Percentiles rank a stretch among this genome's conserved stretches.
Evolutionary conservation across 176 grass and related monocot species (phyloP).

Genomic region (Rhynchospora breviuscula): DNA sequence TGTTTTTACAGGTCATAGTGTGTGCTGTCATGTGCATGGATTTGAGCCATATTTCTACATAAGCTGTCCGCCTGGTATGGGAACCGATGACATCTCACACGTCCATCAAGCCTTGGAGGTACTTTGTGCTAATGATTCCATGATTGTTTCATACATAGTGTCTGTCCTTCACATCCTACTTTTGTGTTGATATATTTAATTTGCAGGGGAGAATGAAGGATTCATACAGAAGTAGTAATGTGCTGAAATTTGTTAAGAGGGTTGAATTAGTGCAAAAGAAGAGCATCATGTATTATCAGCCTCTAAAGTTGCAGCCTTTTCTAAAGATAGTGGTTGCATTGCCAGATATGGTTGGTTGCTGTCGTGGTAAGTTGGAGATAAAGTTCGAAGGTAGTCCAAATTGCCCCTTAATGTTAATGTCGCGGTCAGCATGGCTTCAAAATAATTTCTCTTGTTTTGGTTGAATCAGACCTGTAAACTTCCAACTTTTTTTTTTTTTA

Average conservation of each 20-base stretch:
- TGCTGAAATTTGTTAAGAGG: constrained; percentile 77
- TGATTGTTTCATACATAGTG: constrained; percentile 1
- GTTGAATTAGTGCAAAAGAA: constrained; percentile 88
- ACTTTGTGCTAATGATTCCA: neutral
- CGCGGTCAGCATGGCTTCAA: neutral
- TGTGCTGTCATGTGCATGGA: constrained; percentile 93
- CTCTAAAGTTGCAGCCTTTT: constrained; percentile 59
- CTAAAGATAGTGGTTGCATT: constrained; percentile 92
- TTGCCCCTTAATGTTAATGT: neutral
- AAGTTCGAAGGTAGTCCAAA: neutral
- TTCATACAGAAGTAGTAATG: constrained; percentile 89
- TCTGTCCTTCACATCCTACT: constrained; percentile 13
- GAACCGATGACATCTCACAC: constrained; percentile 79
- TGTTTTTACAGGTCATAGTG: constrained; percentile 60
- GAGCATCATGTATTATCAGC: constrained; percentile 98
- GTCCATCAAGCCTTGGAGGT: constrained; percentile 88
- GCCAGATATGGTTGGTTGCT: constrained; percentile 91
- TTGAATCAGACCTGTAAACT: neutral
- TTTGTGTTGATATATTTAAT: constrained; percentile 32
- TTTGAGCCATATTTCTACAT: constrained; percentile 98
- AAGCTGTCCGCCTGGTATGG: constrained; percentile 66
- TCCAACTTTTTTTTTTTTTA: neutral
- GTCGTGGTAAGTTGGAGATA: constrained; percentile 50
- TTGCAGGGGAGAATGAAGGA: constrained; percentile 84
- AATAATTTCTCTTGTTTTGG: neutral